Base-by-base conservation (phyloP, 805 yeast species). In the Sugiyamaella floridensis region DNA sequence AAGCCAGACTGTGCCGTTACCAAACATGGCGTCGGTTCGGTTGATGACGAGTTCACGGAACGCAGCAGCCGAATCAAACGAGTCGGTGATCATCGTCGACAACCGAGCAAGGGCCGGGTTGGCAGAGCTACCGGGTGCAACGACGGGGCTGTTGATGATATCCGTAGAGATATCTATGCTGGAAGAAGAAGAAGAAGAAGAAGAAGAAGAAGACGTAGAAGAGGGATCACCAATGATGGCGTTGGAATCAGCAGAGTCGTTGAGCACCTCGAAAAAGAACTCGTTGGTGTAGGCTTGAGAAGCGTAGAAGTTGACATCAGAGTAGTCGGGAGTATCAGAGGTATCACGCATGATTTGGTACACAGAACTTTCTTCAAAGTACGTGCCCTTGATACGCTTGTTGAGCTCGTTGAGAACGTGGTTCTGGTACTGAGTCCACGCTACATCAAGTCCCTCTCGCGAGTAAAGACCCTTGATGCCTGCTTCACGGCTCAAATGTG, bases 1-100 rank as follows among this genome's bases (percentile, higher is more conserved):
- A 22, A 93, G 73, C 98, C 99, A 93, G n/a, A 89, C 83, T 63
- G 76, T 81, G 1, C 99, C 99, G 67, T 89, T 95, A 49, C 98
- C 98, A 58, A 87, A 84, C 60, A 87, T 82, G 10, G 88, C 79
- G 45, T 74, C 71, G 14, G 89, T 89, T 2, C 95, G 82, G 60
- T 82, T 79, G 56, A 89, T 63, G 45, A 92, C 67, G 48, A 89
- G 76, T 12, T 89, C 83, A 57, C 86, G 77, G 69, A 93, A 86
- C 65, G 92, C 92, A 14, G 76, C 76, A 4, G 86, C 57, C 0
- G 95, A 85, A 12, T 95, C 96, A 69, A 92, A 88, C 1, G 88
- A 81, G 14, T 59, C 56, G 15, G 48, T 53, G 22, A 57, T 48
- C 49, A 55, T 55, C 6, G 53, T 53, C 29, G 50, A 14, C 45